A percentile compares a stretch with the other conserved stretches of the same genome.
These are phyloP conservation scores for Tillandsia leiboldiana DNA, from an alignment of 176 grass and related monocot species.

Conservation along the genomic window DNA sequence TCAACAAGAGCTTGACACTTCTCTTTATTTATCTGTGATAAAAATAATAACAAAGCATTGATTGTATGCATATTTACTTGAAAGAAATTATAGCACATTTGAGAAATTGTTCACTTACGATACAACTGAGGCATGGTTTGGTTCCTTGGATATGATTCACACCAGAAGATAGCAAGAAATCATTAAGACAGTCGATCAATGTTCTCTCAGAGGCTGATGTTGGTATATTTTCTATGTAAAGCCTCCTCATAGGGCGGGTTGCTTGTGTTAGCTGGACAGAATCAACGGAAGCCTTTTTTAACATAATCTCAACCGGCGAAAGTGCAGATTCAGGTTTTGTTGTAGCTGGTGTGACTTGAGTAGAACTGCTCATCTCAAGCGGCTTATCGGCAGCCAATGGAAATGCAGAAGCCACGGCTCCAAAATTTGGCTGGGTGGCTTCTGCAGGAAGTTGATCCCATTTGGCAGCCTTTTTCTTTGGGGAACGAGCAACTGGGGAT, in stretches of 20 bases:
- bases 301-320: conserved; percentile 24
- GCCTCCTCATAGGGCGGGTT: conserved; percentile 63
- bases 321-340: conserved; percentile 19
- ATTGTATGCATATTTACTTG: conserved; percentile 4
- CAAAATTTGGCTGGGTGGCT: conserved; percentile 31
- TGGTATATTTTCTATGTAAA: conserved; percentile 79
- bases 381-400: conserved; percentile 31
- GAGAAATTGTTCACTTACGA: conserved; percentile 35
- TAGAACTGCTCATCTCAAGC: conserved; percentile 6
- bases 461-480: conserved; percentile 61
- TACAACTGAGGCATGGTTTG: conserved; percentile 83
- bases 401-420: conserved; percentile 16
- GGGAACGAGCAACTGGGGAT: conserved; percentile 23
- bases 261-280: conserved; percentile 86
- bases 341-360: conserved; percentile 22
- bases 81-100: background rate
- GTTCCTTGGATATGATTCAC: conserved; percentile 35
- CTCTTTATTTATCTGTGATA: conserved; percentile 85
- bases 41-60: background rate
- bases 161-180: conserved; percentile 47
- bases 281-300: conserved; percentile 48
- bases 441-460: conserved; percentile 81
- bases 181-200: conserved; percentile 70
- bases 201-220: conserved; percentile 55
- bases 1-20: conserved; percentile 80